Percentiles rank a stretch among this genome's conserved stretches.
Conservation (phyloP, 2,329 filamentous ascomycete genomes). For the Pseudogymnoascus sp. region DNA sequence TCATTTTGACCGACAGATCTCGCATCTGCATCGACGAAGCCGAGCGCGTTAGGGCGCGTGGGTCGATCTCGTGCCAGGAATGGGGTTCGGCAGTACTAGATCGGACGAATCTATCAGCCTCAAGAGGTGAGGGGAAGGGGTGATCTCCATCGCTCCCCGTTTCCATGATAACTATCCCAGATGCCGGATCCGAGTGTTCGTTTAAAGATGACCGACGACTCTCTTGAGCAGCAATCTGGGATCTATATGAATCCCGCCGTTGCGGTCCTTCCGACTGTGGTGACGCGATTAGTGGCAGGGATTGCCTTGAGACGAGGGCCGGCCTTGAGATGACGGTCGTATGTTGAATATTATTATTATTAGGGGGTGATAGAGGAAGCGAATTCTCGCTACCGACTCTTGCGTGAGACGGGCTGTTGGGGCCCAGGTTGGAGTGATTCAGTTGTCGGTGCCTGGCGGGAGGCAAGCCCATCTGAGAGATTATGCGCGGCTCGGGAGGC, state of each 20-base stretch:
- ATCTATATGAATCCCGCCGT: background rate
- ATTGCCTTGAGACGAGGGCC: background rate
- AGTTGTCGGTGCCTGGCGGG: constrained; percentile 23
- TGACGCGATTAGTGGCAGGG: background rate
- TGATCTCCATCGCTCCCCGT: background rate
- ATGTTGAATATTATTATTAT: constrained; percentile 27
- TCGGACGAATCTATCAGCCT: constrained; percentile 2
- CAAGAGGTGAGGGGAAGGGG: background rate
- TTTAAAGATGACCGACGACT: background rate
- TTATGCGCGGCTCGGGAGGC: constrained; percentile 20
- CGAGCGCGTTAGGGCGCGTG: constrained; percentile 22
- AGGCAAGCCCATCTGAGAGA: constrained; percentile 17
- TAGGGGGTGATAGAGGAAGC: constrained; percentile 36
- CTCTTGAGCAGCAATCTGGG: background rate
- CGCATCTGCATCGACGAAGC: constrained; percentile 39
- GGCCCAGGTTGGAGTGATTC: constrained; percentile 18
- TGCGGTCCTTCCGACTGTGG: background rate
- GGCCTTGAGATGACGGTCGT: background rate
- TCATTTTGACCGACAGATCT: constrained; percentile 60
- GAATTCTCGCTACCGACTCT: constrained; percentile 57
- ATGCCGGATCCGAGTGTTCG: background rate
- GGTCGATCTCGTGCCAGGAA: constrained; percentile 7
- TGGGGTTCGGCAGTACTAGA: constrained; percentile 21
- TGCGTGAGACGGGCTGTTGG: constrained; percentile 43
- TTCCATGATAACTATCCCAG: background rate